A percentile compares a stretch with the other conserved stretches of the same genome.
Evolutionary conservation across 192 early-diverging fungal genomes (phyloP).

Genomic region (Coemansia sp.): DNA sequence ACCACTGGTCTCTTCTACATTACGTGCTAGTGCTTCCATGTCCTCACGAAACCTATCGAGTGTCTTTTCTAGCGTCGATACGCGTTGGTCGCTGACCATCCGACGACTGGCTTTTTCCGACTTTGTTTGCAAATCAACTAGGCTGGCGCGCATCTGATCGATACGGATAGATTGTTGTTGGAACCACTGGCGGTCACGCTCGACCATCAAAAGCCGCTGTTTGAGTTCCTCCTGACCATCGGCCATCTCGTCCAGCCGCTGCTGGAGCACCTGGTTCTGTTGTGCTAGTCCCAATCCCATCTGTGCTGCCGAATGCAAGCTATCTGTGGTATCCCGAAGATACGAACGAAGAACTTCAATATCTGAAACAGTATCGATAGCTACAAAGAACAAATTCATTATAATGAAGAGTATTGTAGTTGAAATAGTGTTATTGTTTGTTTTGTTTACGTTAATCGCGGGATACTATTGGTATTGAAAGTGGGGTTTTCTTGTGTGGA

Average conservation of each 20-base stretch:
- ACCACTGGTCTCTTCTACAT: conserved; percentile 5
- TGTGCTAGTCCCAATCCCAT: conserved; percentile 43
- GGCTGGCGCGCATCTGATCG: conserved; percentile 32
- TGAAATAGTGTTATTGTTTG: neutral
- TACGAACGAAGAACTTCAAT: conserved; percentile 25
- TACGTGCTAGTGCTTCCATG: conserved; percentile 16
- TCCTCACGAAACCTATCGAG: conserved; percentile 31
- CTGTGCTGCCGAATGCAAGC: conserved; percentile 38
- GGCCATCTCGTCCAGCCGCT: conserved; percentile 19
- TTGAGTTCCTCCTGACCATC: conserved; percentile 27
- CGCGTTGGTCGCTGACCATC: conserved; percentile 5
- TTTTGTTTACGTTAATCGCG: no score
- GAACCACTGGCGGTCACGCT: conserved; percentile 49
- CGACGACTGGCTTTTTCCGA: conserved; percentile 7
- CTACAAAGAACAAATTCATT: conserved; percentile 10
- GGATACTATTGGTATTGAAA: no score
- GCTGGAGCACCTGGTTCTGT: conserved; percentile 36
- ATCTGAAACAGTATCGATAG: conserved; percentile 23
- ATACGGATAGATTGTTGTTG: conserved; percentile 50
- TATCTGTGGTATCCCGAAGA: conserved; percentile 36
- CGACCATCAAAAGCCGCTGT: conserved; percentile 28
- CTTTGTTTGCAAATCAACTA: conserved; percentile 28
- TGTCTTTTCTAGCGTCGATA: conserved; percentile 1
- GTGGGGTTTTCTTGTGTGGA: no score
- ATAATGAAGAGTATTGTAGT: no score